phyloP scores from a whole-genome alignment of 1,284 basidiomycete genomes.

The Sanghuangporus sanghuang region DNA sequence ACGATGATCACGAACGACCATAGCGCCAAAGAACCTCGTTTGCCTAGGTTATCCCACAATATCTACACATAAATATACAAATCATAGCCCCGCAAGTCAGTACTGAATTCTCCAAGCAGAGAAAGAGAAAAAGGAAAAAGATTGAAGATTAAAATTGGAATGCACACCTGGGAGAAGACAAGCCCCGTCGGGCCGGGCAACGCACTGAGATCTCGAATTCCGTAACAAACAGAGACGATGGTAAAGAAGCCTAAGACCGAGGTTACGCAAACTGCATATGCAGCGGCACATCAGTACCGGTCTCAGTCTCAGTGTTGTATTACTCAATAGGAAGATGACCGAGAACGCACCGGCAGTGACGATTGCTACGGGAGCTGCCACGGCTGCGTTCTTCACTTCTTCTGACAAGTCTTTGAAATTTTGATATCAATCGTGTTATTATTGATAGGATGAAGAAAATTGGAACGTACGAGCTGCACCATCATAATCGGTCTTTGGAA shows the following conservation, averaged over 20 bases:
- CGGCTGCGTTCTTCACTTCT: slow-evolving; percentile 22
- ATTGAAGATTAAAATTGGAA: no score
- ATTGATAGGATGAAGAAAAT: background rate
- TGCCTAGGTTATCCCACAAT: slow-evolving; percentile 23
- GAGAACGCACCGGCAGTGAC: slow-evolving; percentile 15
- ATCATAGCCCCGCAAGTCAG: background rate
- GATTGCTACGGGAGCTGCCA: slow-evolving; percentile 21
- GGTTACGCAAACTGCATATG: slow-evolving; percentile 14
- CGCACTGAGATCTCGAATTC: slow-evolving; percentile 18
- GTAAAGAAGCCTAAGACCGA: slow-evolving; percentile 21
- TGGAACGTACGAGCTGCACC: slow-evolving; percentile 19
- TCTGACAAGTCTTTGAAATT: slow-evolving; percentile 20
- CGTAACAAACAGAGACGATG: slow-evolving; percentile 21
- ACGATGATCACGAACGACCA: slow-evolving; percentile 22
- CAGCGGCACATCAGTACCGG: background rate
- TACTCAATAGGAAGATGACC: no score
- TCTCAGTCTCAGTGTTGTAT: background rate
- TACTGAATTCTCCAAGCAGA: background rate
- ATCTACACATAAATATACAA: slow-evolving; percentile 12
- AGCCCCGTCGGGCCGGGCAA: slow-evolving; percentile 22
- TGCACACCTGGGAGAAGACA: slow-evolving; percentile 19
- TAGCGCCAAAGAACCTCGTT: slow-evolving; percentile 18
- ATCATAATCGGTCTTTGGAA: slow-evolving; percentile 22
- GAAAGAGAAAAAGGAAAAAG: background rate
- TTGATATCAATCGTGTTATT: background rate